Evolutionary conservation across 2,329 filamentous ascomycete genomes (phyloP), one percentile per base, ranked within the genome.

Genomic region (Karstenula rhodostoma): DNA sequence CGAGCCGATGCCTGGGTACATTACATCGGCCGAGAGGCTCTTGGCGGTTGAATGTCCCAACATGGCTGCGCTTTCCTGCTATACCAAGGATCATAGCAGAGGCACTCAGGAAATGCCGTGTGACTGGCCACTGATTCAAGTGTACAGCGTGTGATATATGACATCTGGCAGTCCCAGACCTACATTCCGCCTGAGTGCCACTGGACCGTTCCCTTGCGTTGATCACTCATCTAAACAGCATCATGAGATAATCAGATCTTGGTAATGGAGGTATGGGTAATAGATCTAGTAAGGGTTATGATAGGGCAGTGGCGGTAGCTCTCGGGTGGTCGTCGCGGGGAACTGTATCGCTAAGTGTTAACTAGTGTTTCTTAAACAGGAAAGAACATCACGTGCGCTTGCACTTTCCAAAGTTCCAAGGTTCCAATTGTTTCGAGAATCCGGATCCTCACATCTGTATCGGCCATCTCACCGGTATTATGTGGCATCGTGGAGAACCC

Each of bases 11-110:
- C 9, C 32, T 23, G 29, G 35, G 22, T 12, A 15, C 8, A 40
- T 15, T 51, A 10, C 48, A 37, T 53, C 50, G 50, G 50, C 50
- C 35, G 35, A 43, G 35, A 43, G 35, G 4, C 10, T 27, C 49
- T 51, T 51, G 49, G 49, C 32, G 22, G 49, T 23, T 13, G 19
- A 12, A 12, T 23, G 12, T 23, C 2, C 2, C 7, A 44, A 44
- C 12, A 44, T 23, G 2, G 17, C 42, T 22, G 9, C 42, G 19
- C 42, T n/a, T 40, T n/a, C 15, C 17, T 7, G n/a, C n/a, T 15
- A n/a, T 40, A n/a, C 37, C 37, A 40, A 40, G 37, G 37, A 32
- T 6, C 1, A 40, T 40, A n/a, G 37, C 15, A 15, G 37, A 40
- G 17, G 15, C 37, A 3, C 1, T n/a, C 37, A n/a, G 9, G 37